These are phyloP conservation scores for Priceomyces haplophilus DNA, from an alignment of 805 yeast genomes.

Conservation along the genomic window DNA sequence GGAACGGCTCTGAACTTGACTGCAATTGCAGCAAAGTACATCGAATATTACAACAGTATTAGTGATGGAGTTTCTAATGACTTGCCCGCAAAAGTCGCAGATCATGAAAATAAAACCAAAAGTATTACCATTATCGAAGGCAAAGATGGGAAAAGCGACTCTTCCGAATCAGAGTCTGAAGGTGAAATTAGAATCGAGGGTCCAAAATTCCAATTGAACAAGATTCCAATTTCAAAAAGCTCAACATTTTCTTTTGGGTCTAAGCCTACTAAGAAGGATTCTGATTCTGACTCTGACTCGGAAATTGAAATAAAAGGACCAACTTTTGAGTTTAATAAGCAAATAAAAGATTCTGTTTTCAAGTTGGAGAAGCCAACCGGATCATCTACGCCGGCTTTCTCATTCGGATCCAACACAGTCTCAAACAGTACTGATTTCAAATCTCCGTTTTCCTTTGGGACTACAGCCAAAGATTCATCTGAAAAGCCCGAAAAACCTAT, in stretches of 20 bases:
- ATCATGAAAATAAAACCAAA: background rate
- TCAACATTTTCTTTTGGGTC: conserved; percentile 40
- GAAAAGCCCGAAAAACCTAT: conserved; percentile 1
- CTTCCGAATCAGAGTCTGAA: conserved; percentile 26
- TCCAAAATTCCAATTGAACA: conserved; percentile 31
- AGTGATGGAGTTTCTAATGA: conserved; percentile 1
- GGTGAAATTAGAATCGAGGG: conserved; percentile 33
- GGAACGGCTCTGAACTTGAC: conserved; percentile 56
- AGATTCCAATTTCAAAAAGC: conserved; percentile 29
- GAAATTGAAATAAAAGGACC: conserved; percentile 75
- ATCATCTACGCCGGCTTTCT: conserved; percentile 17
- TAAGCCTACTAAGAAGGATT: conserved; percentile 24
- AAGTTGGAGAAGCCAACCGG: conserved; percentile 7
- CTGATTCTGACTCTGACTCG: conserved; percentile 55
- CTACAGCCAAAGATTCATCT: background rate
- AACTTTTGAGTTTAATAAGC: conserved; percentile 46
- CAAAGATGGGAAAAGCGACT: background rate
- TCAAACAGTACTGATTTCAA: conserved; percentile 3
- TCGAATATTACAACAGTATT: conserved; percentile 42
- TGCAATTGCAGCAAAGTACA: conserved; percentile 56
- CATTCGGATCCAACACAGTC: background rate
- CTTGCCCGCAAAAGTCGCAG: background rate
- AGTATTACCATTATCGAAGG: no score
- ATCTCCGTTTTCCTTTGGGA: conserved; percentile 19
- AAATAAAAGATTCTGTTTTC: conserved; percentile 35